These are phyloP conservation scores for Coniferiporia sulphurascens DNA, from an alignment of 1,284 basidiomycete species.

Conservation along the genomic window DNA sequence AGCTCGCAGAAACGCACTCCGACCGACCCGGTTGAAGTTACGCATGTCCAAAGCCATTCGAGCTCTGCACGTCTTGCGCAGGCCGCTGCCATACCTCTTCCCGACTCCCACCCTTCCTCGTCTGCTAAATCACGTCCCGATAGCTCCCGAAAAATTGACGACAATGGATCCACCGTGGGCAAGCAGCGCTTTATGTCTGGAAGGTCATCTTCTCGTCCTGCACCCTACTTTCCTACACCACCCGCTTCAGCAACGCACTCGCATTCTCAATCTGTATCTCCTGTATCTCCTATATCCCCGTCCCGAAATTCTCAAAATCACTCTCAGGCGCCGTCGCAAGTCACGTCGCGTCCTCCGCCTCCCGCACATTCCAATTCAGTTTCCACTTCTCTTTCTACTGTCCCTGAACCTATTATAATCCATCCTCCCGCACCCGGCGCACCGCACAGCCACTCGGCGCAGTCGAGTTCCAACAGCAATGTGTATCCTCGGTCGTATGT, in stretches of 20 bases:
- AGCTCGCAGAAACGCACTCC: background rate
- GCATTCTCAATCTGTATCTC: background rate
- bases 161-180: background rate
- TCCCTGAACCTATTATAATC: constrained; percentile 11
- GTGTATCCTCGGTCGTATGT: background rate
- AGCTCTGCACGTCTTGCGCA: constrained; percentile 8
- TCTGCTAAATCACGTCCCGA: background rate
- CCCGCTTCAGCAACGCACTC: background rate
- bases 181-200: background rate
- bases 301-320: background rate
- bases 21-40: too few relatives aligned
- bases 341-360: background rate
- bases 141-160: background rate
- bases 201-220: background rate
- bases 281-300: background rate
- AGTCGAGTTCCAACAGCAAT: background rate
- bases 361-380: background rate
- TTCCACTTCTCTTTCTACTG: background rate
- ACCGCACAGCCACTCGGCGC: background rate
- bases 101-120: constrained; percentile 11
- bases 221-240: background rate
- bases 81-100: constrained; percentile 6
- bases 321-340: background rate
- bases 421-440: constrained; percentile 9
- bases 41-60: background rate